These are phyloP conservation scores for Fagopyrum tataricum DNA, from an alignment of 148 eudicot species.

Conservation along the genomic window DNA sequence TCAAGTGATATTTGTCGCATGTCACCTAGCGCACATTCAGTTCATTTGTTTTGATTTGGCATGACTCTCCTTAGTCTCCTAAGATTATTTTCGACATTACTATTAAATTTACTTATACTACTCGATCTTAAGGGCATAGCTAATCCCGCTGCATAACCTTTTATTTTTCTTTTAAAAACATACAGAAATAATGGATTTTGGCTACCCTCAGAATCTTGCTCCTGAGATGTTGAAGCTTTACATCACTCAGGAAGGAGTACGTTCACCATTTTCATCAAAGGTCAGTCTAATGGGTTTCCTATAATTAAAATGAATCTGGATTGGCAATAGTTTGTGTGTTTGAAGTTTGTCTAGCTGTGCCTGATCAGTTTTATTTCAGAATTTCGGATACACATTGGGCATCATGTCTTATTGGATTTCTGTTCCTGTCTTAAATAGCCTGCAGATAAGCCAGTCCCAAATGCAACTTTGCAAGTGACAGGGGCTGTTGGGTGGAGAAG, in stretches of 20 bases:
- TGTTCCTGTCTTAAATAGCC: constrained; percentile 36
- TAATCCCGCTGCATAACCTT: background rate
- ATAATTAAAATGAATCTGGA: background rate
- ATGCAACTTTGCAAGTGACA: constrained; percentile 98
- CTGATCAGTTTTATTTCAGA: background rate
- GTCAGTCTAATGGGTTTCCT: constrained; percentile 21
- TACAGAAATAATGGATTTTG: constrained; percentile 98
- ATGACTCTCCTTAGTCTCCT: background rate
- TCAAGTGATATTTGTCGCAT: background rate
- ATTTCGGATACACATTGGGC: background rate
- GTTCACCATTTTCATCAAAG: constrained; percentile 97
- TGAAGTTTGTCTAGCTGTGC: background rate
- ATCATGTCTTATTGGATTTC: background rate
- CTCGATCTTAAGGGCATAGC: background rate
- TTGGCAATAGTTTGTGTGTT: background rate
- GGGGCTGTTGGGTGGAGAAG: constrained; percentile 99
- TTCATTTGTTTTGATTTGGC: background rate
- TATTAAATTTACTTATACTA: background rate
- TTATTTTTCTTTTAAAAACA: background rate
- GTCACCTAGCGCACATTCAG: background rate
- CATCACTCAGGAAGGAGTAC: constrained; percentile 96
- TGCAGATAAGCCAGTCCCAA: constrained; percentile 91
- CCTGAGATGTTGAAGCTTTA: constrained; percentile 95
- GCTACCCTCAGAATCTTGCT: constrained; percentile 95
- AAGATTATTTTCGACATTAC: background rate